A percentile compares a stretch with the other conserved stretches of the same genome.
Conservation (phyloP, 169 alveolate genomes). For the Plasmodium yoelii region DNA sequence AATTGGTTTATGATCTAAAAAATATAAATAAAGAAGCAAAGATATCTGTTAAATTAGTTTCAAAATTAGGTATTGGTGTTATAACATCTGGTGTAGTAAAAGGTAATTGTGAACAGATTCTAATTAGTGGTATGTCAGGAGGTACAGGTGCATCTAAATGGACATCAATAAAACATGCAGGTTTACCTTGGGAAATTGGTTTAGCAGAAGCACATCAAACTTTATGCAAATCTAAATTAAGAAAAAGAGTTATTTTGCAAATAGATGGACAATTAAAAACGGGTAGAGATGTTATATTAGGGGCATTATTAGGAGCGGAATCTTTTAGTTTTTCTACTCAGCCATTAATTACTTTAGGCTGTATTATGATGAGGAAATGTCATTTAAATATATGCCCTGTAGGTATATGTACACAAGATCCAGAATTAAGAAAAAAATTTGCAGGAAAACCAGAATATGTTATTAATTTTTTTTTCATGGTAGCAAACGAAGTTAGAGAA, state of each 20-base stretch:
- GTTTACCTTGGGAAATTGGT: slow-evolving; percentile 90
- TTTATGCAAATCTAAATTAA: slow-evolving; percentile 77
- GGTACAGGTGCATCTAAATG: slow-evolving; percentile 89
- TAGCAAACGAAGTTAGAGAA: slow-evolving; percentile 84
- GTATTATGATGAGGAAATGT: slow-evolving; percentile 90
- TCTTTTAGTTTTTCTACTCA: slow-evolving; percentile 85
- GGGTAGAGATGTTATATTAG: slow-evolving; percentile 85
- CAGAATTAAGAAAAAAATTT: slow-evolving; percentile 84
- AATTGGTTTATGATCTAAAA: slow-evolving; percentile 84
- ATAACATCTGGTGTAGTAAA: slow-evolving; percentile 86
- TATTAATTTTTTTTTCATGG: slow-evolving; percentile 84
- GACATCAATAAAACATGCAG: slow-evolving; percentile 86
- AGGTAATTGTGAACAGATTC: slow-evolving; percentile 86
- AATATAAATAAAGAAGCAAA: slow-evolving; percentile 85
- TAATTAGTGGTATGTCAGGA: slow-evolving; percentile 86
- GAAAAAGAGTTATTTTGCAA: slow-evolving; percentile 83
- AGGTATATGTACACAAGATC: slow-evolving; percentile 88
- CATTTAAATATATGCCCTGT: slow-evolving; percentile 89
- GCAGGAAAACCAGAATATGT: slow-evolving; percentile 88
- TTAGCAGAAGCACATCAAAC: slow-evolving; percentile 88
- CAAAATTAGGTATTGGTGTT: slow-evolving; percentile 87
- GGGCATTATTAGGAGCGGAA: slow-evolving; percentile 87
- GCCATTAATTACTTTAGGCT: slow-evolving; percentile 86
- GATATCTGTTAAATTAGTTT: slow-evolving; percentile 85
- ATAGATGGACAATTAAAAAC: slow-evolving; percentile 87